A percentile compares a stretch with the other conserved stretches of the same genome.
Conservation (phyloP, 345 rosid species). For the Geranium brycei region DNA sequence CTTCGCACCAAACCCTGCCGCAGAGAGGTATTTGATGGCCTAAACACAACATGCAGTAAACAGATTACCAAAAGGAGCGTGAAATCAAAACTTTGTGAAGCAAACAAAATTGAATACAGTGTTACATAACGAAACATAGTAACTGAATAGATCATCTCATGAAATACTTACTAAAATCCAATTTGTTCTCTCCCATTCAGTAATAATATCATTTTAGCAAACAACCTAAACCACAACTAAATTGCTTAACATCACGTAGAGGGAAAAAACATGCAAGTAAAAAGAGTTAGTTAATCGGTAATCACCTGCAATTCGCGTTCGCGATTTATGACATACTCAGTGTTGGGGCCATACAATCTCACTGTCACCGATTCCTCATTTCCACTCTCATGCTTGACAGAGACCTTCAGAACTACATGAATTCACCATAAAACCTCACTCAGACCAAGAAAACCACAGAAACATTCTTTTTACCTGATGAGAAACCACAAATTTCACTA, state of each 20-base stretch:
- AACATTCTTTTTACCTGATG: neutral
- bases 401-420: conserved; percentile 67
- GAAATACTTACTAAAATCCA: neutral
- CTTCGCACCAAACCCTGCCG: conserved; percentile 97
- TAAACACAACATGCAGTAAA: conserved; percentile 20
- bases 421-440: conserved; percentile 2
- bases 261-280: neutral
- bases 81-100: neutral
- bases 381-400: conserved; percentile 54
- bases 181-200: too few species aligned
- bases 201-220: neutral
- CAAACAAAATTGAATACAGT: neutral
- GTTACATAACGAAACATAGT: neutral
- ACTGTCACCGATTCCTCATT: conserved; percentile 47
- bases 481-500: neutral
- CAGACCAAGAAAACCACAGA: neutral
- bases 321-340: conserved; percentile 76
- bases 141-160: neutral
- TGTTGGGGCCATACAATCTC: conserved; percentile 85
- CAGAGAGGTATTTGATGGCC: conserved; percentile 90
- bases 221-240: neutral
- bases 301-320: conserved; percentile 61
- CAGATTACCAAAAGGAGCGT: conserved; percentile 10
- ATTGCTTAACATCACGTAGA: neutral
- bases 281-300: neutral